A percentile compares a stretch with the other conserved stretches of the same genome.
Conservation (phyloP, 495 filamentous ascomycete genomes). For the Cenococcum geophilum region DNA sequence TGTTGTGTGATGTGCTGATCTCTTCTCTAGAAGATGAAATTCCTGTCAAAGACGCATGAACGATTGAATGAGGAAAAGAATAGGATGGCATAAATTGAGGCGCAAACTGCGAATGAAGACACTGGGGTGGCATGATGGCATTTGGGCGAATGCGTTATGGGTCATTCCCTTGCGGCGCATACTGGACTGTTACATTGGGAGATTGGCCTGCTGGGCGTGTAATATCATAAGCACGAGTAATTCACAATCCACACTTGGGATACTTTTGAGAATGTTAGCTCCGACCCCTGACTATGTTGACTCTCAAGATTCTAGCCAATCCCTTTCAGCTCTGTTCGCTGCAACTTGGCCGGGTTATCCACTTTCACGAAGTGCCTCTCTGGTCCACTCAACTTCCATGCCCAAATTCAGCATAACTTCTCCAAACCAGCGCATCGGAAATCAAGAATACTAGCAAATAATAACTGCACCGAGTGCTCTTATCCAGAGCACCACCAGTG, state of each 20-base stretch:
- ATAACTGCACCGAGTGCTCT: too few species aligned
- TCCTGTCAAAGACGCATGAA: slow-evolving; percentile 19
- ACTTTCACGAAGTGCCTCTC: too few species aligned
- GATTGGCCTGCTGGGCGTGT: neutral
- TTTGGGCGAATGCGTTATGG: neutral
- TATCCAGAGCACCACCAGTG: too few species aligned
- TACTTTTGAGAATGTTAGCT: neutral
- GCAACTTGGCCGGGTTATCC: too few species aligned
- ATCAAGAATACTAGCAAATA: too few species aligned
- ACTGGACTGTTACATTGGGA: neutral
- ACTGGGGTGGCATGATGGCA: neutral
- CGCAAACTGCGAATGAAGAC: neutral
- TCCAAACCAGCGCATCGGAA: too few species aligned
- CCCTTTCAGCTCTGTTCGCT: too few species aligned
- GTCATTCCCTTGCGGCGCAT: neutral
- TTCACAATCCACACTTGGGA: neutral
- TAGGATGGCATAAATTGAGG: neutral
- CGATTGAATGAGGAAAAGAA: neutral
- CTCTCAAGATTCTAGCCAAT: too few species aligned
- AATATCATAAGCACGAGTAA: neutral
- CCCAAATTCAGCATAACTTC: too few species aligned
- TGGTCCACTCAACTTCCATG: too few species aligned
- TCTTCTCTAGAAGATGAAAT: slow-evolving; percentile 15
- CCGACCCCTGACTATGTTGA: too few species aligned
- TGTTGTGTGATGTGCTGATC: too few species aligned